phyloP scores from a whole-genome alignment of 768 basidiomycete genomes.

The Kwoniella botswanensis region DNA sequence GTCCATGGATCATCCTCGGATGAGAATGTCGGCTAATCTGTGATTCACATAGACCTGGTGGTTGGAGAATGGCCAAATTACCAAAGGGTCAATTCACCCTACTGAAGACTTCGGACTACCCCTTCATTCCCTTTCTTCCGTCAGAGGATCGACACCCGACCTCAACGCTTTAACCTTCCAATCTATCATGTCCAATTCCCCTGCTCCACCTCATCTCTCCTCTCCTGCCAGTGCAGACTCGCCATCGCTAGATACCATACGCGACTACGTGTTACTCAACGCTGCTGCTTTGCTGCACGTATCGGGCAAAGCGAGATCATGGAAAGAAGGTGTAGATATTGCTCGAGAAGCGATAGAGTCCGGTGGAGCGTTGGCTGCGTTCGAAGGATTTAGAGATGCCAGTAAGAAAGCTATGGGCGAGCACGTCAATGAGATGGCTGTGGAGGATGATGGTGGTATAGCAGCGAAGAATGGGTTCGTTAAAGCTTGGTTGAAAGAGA shows the following conservation, averaged over 20 bases:
- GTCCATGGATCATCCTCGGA: no score
- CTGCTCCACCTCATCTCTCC: conserved; percentile 41
- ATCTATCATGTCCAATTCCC: conserved; percentile 65
- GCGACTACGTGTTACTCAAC: conserved; percentile 89
- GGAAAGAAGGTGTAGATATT: conserved; percentile 71
- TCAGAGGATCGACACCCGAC: conserved; percentile 72
- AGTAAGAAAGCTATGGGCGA: conserved; percentile 55
- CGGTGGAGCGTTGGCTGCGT: conserved; percentile 60
- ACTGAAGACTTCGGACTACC: conserved; percentile 74
- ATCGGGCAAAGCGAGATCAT: conserved; percentile 73
- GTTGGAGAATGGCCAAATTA: conserved; percentile 67
- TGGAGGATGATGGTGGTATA: conserved; percentile 58
- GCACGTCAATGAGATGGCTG: conserved; percentile 35
- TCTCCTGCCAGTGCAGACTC: conserved; percentile 49
- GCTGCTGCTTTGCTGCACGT: conserved; percentile 86
- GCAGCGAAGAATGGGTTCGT: conserved; percentile 58
- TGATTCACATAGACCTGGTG: conserved; percentile 67
- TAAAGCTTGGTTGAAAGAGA: conserved; percentile 48
- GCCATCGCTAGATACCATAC: conserved; percentile 65
- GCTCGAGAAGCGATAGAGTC: conserved; percentile 63
- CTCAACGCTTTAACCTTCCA: conserved; percentile 82
- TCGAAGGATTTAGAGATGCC: conserved; percentile 59
- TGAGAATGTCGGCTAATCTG: no score
- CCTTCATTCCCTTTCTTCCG: conserved; percentile 70
- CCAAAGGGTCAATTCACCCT: conserved; percentile 68